Percentiles rank a stretch among this genome's conserved stretches.
These are phyloP conservation scores for Yarrowia bubula DNA, from an alignment of 805 yeast species.

Conservation along the genomic window DNA sequence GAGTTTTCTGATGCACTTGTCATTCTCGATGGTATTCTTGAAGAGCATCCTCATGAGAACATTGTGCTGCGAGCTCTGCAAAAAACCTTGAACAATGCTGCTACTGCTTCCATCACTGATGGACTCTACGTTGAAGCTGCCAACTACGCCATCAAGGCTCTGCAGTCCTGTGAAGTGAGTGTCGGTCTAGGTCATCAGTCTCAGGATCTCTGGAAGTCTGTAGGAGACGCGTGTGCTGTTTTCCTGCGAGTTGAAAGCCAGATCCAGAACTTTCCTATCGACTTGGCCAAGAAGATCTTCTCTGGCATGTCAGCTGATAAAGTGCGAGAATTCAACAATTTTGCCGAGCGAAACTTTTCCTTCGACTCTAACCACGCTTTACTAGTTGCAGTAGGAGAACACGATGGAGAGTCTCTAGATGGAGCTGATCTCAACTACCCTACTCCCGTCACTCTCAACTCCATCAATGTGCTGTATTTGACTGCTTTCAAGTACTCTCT, in stretches of 20 bases:
- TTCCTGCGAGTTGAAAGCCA: slow-evolving; percentile 57
- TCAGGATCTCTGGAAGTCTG: slow-evolving; percentile 63
- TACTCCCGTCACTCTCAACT: background rate
- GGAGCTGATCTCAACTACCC: background rate
- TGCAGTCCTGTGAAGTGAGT: slow-evolving; percentile 45
- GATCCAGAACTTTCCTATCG: slow-evolving; percentile 51
- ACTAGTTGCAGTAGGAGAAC: background rate
- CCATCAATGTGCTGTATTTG: background rate
- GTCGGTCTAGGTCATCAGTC: slow-evolving; percentile 41
- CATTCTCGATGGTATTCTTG: slow-evolving; percentile 47
- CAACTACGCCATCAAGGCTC: slow-evolving; percentile 47
- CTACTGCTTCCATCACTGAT: slow-evolving; percentile 50
- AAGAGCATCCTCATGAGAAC: slow-evolving; percentile 48
- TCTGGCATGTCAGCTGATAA: slow-evolving; percentile 1
- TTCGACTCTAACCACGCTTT: slow-evolving; percentile 18
- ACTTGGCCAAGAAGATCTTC: slow-evolving; percentile 34
- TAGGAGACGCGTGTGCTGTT: slow-evolving; percentile 57
- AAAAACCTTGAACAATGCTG: slow-evolving; percentile 56
- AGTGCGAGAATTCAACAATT: background rate
- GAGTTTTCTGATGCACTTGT: slow-evolving; percentile 62
- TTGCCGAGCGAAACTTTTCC: slow-evolving; percentile 19
- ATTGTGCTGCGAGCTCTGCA: slow-evolving; percentile 53
- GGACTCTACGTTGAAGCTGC: slow-evolving; percentile 71
- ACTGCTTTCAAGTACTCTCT: slow-evolving; percentile 27
- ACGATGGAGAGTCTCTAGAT: background rate